phyloP scores from a whole-genome alignment of 495 filamentous ascomycete species.

The Neurospora africana region DNA sequence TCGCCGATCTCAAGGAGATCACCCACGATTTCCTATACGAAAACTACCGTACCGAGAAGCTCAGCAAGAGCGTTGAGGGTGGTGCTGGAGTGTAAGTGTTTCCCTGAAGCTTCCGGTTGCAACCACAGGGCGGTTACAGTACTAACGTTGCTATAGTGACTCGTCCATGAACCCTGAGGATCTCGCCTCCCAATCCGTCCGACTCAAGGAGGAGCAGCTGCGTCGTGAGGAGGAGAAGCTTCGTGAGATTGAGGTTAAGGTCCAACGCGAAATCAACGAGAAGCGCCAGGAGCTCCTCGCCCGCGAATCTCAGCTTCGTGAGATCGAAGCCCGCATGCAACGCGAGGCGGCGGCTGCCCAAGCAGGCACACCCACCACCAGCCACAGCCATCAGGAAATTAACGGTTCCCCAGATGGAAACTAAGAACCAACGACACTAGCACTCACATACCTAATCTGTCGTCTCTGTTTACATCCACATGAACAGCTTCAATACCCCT shows the following conservation, averaged over 20 bases:
- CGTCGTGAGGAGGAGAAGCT: conserved; percentile 99
- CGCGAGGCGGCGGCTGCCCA: conserved; percentile 37
- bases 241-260: conserved; percentile 96
- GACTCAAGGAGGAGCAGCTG: conserved; percentile 98
- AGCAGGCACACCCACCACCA: conserved; percentile 13
- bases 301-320: conserved; percentile 93
- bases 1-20: conserved; percentile 97
- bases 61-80: conserved; percentile 97
- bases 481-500: conserved; percentile 6
- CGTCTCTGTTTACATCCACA: conserved; percentile 12
- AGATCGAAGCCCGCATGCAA: conserved; percentile 64
- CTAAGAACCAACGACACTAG: conserved; percentile 9
- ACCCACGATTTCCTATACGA: conserved; percentile 99
- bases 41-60: conserved; percentile 99
- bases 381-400: conserved; percentile 29
- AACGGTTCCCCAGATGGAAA: conserved; percentile 37
- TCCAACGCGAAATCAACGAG: conserved; percentile 98
- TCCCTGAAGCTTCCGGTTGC: neutral
- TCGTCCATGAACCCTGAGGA: conserved; percentile 97
- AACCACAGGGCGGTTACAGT: neutral
- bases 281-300: conserved; percentile 97
- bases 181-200: conserved; percentile 89
- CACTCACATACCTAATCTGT: conserved; percentile 4
- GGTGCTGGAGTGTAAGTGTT: conserved; percentile 69
- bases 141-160: conserved; percentile 41